These are phyloP conservation scores for Pythium coloratum DNA, from an alignment of 352 stramenopile genomes.

Conservation along the genomic window DNA sequence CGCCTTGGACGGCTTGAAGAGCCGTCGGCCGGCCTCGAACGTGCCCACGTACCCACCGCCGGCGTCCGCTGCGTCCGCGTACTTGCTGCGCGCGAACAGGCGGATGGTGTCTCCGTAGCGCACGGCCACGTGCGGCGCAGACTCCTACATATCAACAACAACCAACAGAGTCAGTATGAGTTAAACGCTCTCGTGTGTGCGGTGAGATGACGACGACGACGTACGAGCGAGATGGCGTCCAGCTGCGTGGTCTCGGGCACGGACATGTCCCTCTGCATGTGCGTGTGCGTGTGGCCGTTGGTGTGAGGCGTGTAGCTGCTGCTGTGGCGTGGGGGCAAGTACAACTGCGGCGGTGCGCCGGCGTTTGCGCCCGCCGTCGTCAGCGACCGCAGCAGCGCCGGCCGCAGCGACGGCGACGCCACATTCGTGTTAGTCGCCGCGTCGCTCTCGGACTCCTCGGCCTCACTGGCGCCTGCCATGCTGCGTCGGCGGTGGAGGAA, in stretches of 20 bases:
- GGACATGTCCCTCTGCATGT: conserved; percentile 1
- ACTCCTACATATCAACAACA: conserved; percentile 12
- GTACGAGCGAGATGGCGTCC: conserved; percentile 24
- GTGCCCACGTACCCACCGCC: conserved; percentile 67
- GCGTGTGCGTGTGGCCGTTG: not conserved
- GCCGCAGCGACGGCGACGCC: conserved; percentile 10
- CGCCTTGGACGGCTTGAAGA: conserved; percentile 53
- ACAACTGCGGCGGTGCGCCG: conserved; percentile 5
- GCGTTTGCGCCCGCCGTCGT: not conserved
- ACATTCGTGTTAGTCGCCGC: not conserved
- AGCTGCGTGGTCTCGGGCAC: conserved; percentile 14
- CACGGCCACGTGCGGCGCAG: conserved; percentile 62
- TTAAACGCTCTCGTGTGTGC: too few relatives aligned
- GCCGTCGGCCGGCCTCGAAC: conserved; percentile 63
- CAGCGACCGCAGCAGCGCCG: conserved; percentile 13
- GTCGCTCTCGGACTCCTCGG: conserved; percentile 19
- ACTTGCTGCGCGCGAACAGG: conserved; percentile 67
- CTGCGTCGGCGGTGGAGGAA: not conserved
- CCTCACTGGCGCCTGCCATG: conserved; percentile 8
- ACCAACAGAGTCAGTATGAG: too few relatives aligned
- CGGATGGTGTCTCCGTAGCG: conserved; percentile 72
- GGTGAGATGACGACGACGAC: too few relatives aligned
- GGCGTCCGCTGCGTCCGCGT: conserved; percentile 19
- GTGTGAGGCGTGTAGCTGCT: not conserved
- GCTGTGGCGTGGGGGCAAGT: not conserved